Base-by-base conservation (phyloP, 768 basidiomycete species). In the Phaeotremella skinneri region DNA sequence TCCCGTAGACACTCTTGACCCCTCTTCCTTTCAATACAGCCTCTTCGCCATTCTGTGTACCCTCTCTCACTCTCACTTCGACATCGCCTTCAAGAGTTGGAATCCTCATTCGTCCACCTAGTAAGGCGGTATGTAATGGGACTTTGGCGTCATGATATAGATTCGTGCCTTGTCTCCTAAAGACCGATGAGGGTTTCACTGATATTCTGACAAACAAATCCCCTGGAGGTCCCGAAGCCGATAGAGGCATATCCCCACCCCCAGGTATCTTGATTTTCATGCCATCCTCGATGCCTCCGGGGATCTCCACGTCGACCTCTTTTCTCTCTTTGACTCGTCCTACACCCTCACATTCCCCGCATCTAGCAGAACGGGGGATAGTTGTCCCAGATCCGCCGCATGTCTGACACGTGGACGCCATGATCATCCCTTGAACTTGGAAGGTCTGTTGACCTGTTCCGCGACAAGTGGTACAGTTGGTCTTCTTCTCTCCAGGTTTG, bases 1-100 rank as follows among this genome's bases (percentile, higher is more conserved):
- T 47, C 7, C 67, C 62, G 50, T 69, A 74, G 0, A 77, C 69
- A 39, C 59, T 70, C 64, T 73, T 77, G 13, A 97, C 85, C 29
- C 96, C 96, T 53, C 89, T 85, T 39, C 86, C 86, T 79, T 88
- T 89, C 70, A 99, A 79, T 21, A 96, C 89, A 85, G 94, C 93
- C 77, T 98, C 92, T 79, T 97, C 91, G 17, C 93, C 93, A 73
- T 88, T 91, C 78, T 98, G 96, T 2, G 94, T 97, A 45, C 96
- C 94, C 21, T 82, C 81, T 55, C 92, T 90, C 41, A 99, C 84
- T 64, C 89, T 87, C 42, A 98, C 90, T 58, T 97, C 92, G 1
- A 97, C 91, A 45, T 96, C 90, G 25, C 93, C 91, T 61, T 98
- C 93, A 20, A 98, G 81, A 43, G 96, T 99, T 25, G 92, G 91